These are phyloP conservation scores for Globisporangium spinosum DNA, from an alignment of 352 stramenopile species.

Conservation along the genomic window DNA sequence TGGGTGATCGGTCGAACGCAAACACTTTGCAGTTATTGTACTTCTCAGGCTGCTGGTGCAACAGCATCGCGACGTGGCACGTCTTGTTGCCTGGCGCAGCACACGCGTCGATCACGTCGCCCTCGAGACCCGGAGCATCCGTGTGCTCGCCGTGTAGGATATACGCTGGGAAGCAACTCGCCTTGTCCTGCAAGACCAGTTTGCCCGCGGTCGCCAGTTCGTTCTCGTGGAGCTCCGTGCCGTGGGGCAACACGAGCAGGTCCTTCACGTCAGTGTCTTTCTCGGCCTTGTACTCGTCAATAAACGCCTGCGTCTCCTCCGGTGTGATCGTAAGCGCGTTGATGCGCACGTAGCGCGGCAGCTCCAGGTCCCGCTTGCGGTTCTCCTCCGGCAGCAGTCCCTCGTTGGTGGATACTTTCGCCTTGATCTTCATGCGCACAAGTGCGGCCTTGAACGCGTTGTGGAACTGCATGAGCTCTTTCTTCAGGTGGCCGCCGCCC, in stretches of 20 bases:
- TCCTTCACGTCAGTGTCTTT: constrained; percentile 87
- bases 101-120: constrained; percentile 95
- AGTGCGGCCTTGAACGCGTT: constrained; percentile 72
- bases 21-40: constrained; percentile 81
- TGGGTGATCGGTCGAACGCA: constrained; percentile 91
- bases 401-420: constrained; percentile 74
- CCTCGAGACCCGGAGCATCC: constrained; percentile 41
- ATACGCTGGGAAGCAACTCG: constrained; percentile 96
- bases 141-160: constrained; percentile 84
- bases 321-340: constrained; percentile 84
- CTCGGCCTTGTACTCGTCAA: constrained; percentile 48
- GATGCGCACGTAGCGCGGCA: constrained; percentile 91
- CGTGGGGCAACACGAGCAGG: constrained; percentile 89
- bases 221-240: constrained; percentile 86
- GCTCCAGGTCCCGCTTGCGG: constrained; percentile 54
- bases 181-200: constrained; percentile 96
- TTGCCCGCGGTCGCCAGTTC: constrained; percentile 77
- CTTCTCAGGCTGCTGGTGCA: constrained; percentile 62
- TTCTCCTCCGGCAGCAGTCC: constrained; percentile 78
- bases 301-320: constrained; percentile 47
- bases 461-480: constrained; percentile 72
- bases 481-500: constrained; percentile 85
- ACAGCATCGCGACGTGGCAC: constrained; percentile 92
- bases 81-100: constrained; percentile 99
- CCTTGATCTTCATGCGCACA: constrained; percentile 79